Percentiles rank a stretch among this genome's conserved stretches.
Evolutionary conservation across 805 yeast genomes (phyloP).

Genomic region (Zygosaccharomyces lentus): DNA sequence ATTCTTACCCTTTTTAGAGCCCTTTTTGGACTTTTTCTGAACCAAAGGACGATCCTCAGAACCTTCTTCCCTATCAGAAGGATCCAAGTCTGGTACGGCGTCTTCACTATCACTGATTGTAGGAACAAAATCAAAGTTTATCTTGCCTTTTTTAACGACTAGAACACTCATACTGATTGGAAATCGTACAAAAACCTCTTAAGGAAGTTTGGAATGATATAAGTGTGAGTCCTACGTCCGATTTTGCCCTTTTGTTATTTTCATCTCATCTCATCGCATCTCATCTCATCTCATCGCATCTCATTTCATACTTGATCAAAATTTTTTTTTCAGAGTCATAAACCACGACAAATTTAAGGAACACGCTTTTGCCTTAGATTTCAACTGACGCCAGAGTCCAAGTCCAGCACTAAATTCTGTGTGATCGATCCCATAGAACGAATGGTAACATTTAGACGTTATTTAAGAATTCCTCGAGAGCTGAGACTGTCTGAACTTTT

Average conservation of each 20-base stretch:
- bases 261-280: slow-evolving; percentile 6
- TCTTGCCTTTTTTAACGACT: slow-evolving; percentile 3
- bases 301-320: slow-evolving; percentile 8
- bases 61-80: slow-evolving; percentile 42
- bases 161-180: background rate
- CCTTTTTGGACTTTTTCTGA: slow-evolving; percentile 24
- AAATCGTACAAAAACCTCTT: background rate
- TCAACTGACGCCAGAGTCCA: background rate
- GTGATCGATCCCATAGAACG: background rate
- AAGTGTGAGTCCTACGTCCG: background rate
- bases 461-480: slow-evolving; percentile 30
- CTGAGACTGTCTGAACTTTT: slow-evolving; percentile 31
- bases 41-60: slow-evolving; percentile 13
- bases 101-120: slow-evolving; percentile 78
- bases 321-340: slow-evolving; percentile 2
- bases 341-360: background rate
- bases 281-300: slow-evolving; percentile 26
- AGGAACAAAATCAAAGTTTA: slow-evolving; percentile 46
- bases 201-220: background rate
- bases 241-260: background rate
- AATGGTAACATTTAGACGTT: slow-evolving; percentile 29
- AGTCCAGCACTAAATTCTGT: background rate
- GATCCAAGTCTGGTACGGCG: slow-evolving; percentile 53
- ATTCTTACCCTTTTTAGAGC: slow-evolving; percentile 25
- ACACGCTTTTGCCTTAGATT: background rate